Percentiles rank a stretch among this genome's conserved stretches.
Evolutionary conservation across 257 asterid genomes (phyloP).

Genomic region (Catharanthus roseus): DNA sequence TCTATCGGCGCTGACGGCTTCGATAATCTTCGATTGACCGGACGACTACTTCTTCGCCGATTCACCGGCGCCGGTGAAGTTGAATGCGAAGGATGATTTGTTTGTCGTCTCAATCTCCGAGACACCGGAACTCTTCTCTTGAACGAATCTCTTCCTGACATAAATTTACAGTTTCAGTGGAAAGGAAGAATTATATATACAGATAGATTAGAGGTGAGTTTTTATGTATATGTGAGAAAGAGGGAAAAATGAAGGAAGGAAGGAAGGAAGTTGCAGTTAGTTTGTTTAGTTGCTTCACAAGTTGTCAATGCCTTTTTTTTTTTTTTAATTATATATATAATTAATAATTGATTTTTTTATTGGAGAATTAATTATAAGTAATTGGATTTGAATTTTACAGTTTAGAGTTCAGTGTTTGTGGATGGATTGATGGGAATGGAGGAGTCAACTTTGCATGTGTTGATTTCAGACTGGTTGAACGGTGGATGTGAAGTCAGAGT

Average conservation of each 20-base stretch:
- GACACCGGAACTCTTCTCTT: constrained; percentile 33
- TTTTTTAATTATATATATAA: too few species aligned
- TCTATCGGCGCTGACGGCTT: constrained; percentile 18
- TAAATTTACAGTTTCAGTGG: constrained; percentile 12
- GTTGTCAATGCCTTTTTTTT: neutral
- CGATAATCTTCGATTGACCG: constrained; percentile 8
- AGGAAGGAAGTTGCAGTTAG: neutral
- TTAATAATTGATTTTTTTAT: too few species aligned
- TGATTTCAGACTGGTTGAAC: neutral
- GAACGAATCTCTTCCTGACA: constrained; percentile 38
- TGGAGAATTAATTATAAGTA: too few species aligned
- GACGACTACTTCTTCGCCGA: constrained; percentile 19
- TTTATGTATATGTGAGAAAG: constrained; percentile 1
- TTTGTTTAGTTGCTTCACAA: neutral
- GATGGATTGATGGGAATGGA: too few species aligned
- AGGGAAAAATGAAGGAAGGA: neutral
- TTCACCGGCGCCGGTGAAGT: constrained; percentile 14
- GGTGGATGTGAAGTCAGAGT: neutral
- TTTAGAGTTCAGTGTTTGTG: neutral
- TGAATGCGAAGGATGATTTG: constrained; percentile 20
- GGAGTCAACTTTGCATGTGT: neutral
- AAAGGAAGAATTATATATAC: neutral
- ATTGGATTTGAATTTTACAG: too few species aligned
- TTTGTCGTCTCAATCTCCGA: constrained; percentile 33
- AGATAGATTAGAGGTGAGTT: neutral